Conservation (phyloP, 2,329 filamentous ascomycete genomes). For the Calcarisporium arbuscula region DNA sequence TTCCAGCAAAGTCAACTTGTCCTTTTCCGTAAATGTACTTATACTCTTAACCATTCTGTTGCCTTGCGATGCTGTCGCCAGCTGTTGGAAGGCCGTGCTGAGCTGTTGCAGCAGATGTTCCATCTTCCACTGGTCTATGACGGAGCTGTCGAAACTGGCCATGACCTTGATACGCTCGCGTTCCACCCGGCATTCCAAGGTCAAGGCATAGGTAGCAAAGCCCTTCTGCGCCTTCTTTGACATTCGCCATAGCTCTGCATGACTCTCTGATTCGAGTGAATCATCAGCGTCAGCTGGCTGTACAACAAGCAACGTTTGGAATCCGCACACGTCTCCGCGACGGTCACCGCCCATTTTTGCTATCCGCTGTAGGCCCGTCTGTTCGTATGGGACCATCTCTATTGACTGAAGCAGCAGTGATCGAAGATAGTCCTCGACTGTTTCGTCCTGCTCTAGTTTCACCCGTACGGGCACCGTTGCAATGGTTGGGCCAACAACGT, state of each 20-base stretch:
- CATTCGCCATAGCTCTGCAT: neutral
- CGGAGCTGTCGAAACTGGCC: neutral
- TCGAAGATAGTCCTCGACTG: conserved; percentile 21
- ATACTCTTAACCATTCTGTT: neutral
- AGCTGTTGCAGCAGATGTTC: neutral
- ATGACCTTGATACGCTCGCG: neutral
- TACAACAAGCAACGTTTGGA: conserved; percentile 12
- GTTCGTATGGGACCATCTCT: conserved; percentile 10
- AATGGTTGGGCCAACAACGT: conserved; percentile 19
- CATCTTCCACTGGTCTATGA: neutral
- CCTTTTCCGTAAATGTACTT: neutral
- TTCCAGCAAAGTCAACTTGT: neutral
- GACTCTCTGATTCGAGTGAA: neutral
- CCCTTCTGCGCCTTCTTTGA: neutral
- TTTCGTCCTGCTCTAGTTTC: neutral
- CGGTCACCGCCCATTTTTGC: conserved; percentile 6
- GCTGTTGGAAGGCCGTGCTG: neutral
- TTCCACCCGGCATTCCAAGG: conserved; percentile 1
- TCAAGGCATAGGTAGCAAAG: neutral
- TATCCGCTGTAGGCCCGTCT: conserved; percentile 12
- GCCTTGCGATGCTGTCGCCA: neutral
- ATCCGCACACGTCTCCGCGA: conserved; percentile 6
- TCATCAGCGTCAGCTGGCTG: conserved; percentile 9
- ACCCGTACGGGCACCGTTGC: conserved; percentile 19
- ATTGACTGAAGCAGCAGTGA: conserved; percentile 13